Percentiles rank a stretch among this genome's conserved stretches.
Conservation (phyloP, 805 yeast genomes). For the Wickerhamomyces alni region DNA sequence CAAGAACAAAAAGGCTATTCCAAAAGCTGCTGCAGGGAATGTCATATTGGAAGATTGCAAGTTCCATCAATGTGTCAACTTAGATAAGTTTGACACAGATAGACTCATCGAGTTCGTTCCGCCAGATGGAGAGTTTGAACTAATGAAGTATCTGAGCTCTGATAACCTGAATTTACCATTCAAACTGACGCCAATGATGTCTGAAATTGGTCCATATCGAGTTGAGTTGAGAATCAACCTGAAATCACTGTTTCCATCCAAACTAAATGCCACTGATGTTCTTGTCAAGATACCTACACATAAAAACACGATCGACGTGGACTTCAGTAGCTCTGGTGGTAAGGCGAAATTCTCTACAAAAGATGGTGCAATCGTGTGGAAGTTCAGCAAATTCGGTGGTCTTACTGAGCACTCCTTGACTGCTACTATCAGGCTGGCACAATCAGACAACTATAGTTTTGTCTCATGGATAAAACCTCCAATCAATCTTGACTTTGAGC, state of each 20-base stretch:
- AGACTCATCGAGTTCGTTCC: slow-evolving; percentile 69
- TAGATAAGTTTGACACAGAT: slow-evolving; percentile 60
- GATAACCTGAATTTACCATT: slow-evolving; percentile 68
- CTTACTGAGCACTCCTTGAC: slow-evolving; percentile 55
- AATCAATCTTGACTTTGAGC: slow-evolving; percentile 57
- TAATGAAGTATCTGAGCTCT: slow-evolving; percentile 64
- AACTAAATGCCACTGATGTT: slow-evolving; percentile 59
- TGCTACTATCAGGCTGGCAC: slow-evolving; percentile 41
- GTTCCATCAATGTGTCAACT: slow-evolving; percentile 81
- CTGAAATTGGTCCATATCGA: slow-evolving; percentile 35
- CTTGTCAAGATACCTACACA: slow-evolving; percentile 66
- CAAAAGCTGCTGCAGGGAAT: slow-evolving; percentile 39
- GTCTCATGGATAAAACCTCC: slow-evolving; percentile 51
- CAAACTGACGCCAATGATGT: slow-evolving; percentile 50
- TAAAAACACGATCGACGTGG: slow-evolving; percentile 44
- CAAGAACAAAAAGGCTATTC: slow-evolving; percentile 26
- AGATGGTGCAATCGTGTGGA: slow-evolving; percentile 64
- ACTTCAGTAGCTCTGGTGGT: slow-evolving; percentile 47
- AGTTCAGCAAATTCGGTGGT: slow-evolving; percentile 61
- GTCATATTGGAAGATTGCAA: slow-evolving; percentile 70
- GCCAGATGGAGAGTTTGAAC: slow-evolving; percentile 83
- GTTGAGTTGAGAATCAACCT: slow-evolving; percentile 56
- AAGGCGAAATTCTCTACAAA: slow-evolving; percentile 64
- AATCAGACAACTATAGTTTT: slow-evolving; percentile 4
- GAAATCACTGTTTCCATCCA: slow-evolving; percentile 54